Evolutionary conservation across 2,329 filamentous ascomycete genomes (phyloP).

Genomic region (Colletotrichum orchidophilum): DNA sequence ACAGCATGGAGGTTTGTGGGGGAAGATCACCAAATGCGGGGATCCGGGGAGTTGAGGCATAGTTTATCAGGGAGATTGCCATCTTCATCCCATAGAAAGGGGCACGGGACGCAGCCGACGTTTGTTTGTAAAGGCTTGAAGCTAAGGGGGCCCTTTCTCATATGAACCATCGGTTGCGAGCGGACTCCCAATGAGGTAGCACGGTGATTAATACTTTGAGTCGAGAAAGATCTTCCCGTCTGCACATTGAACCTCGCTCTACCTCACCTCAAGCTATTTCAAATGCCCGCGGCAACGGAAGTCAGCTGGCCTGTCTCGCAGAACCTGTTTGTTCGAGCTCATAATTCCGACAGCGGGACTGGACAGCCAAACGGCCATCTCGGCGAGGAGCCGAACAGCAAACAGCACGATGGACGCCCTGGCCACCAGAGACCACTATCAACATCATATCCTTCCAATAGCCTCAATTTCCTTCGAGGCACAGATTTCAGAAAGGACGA

Average conservation of each 20-base stretch:
- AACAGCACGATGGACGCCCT: neutral
- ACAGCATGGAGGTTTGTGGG: neutral
- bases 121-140: neutral
- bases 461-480: conserved; percentile 22
- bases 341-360: neutral
- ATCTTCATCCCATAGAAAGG: neutral
- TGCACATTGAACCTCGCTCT: neutral
- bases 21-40: neutral
- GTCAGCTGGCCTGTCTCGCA: neutral
- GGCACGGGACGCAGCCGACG: neutral
- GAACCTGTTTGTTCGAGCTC: neutral
- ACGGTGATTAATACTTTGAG: neutral
- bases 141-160: neutral
- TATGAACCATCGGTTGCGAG: neutral
- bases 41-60: neutral
- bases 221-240: neutral
- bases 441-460: conserved; percentile 28
- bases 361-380: neutral
- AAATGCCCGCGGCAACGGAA: neutral
- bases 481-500: neutral
- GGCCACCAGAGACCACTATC: neutral
- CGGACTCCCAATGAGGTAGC: neutral
- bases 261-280: neutral
- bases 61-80: neutral
- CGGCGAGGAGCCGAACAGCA: neutral